A percentile compares a stretch with the other conserved stretches of the same genome.
Conservation (phyloP, 345 rosid genomes). For the Raphanus raphanistrum region DNA sequence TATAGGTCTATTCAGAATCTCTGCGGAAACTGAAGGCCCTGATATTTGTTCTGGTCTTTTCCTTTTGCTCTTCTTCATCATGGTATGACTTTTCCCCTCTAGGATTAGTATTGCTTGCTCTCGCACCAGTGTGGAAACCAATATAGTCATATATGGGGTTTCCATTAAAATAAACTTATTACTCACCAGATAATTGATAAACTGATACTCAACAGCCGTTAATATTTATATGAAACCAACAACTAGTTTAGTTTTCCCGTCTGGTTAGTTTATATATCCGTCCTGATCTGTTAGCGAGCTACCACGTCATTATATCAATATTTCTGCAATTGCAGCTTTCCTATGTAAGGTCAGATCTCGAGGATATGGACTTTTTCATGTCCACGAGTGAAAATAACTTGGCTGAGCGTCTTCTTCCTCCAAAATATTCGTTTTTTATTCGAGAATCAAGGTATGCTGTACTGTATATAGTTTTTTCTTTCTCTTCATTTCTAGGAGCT, state of each 20-base stretch:
- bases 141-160: not conserved
- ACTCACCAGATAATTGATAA: constrained; percentile 7
- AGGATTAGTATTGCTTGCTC: constrained; percentile 24
- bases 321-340: constrained; percentile 65
- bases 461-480: not conserved
- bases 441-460: constrained; percentile 76
- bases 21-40: constrained; percentile 68
- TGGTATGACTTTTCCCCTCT: constrained; percentile 55
- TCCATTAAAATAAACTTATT: not conserved
- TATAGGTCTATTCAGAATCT: constrained; percentile 82
- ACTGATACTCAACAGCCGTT: constrained; percentile 15
- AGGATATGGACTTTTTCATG: constrained; percentile 92
- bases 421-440: constrained; percentile 85
- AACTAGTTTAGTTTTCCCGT: constrained; percentile 19
- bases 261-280: constrained; percentile 7
- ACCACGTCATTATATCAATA: constrained; percentile 8
- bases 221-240: constrained; percentile 18
- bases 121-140: constrained; percentile 6
- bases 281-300: constrained; percentile 13
- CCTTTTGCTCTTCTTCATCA: constrained; percentile 73
- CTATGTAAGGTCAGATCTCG: constrained; percentile 71
- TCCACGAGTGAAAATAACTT: constrained; percentile 70
- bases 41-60: constrained; percentile 73
- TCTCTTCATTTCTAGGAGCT: constrained; percentile 8
- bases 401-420: constrained; percentile 90